Evolutionary conservation across 495 filamentous ascomycete species (phyloP).

Genomic region (Eremomyces bilateralis): DNA sequence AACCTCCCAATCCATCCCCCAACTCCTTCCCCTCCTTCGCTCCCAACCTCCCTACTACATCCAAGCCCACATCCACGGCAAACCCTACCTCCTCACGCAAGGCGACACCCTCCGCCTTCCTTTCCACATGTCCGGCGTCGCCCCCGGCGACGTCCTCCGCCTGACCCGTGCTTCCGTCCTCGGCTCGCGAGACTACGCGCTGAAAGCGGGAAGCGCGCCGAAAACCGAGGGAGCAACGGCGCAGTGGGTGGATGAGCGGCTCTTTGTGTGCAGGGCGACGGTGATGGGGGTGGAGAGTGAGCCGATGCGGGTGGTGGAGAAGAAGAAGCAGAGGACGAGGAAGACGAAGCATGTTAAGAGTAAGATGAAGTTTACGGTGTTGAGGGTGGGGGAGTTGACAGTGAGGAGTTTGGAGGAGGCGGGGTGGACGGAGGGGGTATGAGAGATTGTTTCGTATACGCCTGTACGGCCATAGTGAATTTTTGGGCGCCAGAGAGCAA

Average conservation of each 20-base stretch:
- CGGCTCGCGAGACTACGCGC: slow-evolving; percentile 75
- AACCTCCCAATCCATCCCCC: slow-evolving; percentile 21
- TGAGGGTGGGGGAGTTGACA: slow-evolving; percentile 63
- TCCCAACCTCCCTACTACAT: slow-evolving; percentile 72
- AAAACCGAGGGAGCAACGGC: background rate
- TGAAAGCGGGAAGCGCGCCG: slow-evolving; percentile 30
- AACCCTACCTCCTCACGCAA: slow-evolving; percentile 70
- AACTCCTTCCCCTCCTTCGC: slow-evolving; percentile 54
- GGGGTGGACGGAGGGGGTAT: slow-evolving; percentile 12
- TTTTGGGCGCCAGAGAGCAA: no score
- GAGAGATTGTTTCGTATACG: no score
- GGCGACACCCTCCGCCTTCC: slow-evolving; percentile 81
- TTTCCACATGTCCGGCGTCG: slow-evolving; percentile 74
- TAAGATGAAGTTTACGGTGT: slow-evolving; percentile 73
- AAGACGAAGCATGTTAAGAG: slow-evolving; percentile 50
- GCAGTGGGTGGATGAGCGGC: slow-evolving; percentile 33
- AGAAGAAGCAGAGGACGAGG: slow-evolving; percentile 79
- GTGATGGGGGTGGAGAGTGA: slow-evolving; percentile 77
- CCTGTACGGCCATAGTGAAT: no score
- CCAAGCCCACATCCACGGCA: slow-evolving; percentile 63
- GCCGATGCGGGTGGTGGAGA: slow-evolving; percentile 69
- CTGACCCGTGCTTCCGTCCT: slow-evolving; percentile 61
- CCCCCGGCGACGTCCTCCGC: slow-evolving; percentile 62
- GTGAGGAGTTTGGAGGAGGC: slow-evolving; percentile 41
- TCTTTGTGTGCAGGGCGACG: slow-evolving; percentile 67